Percentiles rank a stretch among this genome's conserved stretches.
These are phyloP conservation scores for Blastomyces gilchristii DNA, from an alignment of 2,329 filamentous ascomycete species.

Conservation along the genomic window DNA sequence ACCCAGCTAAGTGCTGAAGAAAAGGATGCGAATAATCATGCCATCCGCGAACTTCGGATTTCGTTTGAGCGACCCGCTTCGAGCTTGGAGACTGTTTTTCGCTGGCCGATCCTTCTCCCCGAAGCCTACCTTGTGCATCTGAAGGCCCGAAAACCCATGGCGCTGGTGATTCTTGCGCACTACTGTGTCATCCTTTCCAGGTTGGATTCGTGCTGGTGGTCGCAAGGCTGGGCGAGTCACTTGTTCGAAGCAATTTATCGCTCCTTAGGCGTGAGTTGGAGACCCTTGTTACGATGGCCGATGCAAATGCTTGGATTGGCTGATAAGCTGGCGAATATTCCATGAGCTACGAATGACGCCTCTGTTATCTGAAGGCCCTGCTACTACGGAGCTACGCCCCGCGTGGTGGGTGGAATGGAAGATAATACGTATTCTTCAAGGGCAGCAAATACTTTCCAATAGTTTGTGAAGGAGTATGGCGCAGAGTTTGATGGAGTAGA, in stretches of 20 bases:
- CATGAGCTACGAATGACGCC: neutral
- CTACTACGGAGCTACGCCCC: neutral
- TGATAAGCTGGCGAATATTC: neutral
- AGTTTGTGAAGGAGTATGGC: neutral
- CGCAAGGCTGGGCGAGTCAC: constrained; percentile 54
- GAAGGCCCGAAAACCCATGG: constrained; percentile 49
- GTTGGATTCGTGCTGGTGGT: constrained; percentile 56
- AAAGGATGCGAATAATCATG: constrained; percentile 18
- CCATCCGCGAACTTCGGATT: constrained; percentile 17
- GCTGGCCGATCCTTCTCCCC: constrained; percentile 52
- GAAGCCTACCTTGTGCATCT: constrained; percentile 55
- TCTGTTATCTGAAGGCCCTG: neutral
- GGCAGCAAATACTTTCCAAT: neutral
- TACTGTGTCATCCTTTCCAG: constrained; percentile 56
- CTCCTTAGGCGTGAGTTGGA: constrained; percentile 17
- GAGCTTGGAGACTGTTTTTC: constrained; percentile 39
- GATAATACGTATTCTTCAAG: neutral
- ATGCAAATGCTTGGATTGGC: constrained; percentile 18
- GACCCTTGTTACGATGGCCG: constrained; percentile 19
- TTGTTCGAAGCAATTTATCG: constrained; percentile 52
- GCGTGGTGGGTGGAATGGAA: neutral
- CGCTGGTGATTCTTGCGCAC: constrained; percentile 53
- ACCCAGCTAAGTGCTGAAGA: constrained; percentile 17
- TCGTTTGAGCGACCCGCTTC: constrained; percentile 18
- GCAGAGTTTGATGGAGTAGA: neutral